Base-by-base conservation (phyloP, 768 basidiomycete species). In the Termitomyces sp. region DNA sequence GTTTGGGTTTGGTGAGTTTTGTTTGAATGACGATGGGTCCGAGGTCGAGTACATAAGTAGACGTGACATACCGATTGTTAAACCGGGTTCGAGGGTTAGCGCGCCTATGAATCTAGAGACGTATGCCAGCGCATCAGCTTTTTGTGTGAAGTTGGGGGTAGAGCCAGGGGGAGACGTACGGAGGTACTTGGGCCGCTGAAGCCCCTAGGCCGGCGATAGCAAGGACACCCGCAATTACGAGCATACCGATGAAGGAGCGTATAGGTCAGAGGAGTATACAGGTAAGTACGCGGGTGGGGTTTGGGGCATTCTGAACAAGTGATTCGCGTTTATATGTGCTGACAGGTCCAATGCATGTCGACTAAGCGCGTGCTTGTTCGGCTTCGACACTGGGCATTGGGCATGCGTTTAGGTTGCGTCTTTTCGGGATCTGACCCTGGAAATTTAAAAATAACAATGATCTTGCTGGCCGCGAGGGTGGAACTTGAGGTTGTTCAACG, bases 61-160 rank as follows among this genome's bases (percentile, higher is more conserved):
- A 42, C 13, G 35, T 11, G 22, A 46, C 74, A 54, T 65, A 80
- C 80, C 78, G 40, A 67, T 73, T 59, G 77, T 79, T 46, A 77
- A 65, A 42, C 75, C 77, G 8, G 81, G 79, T 61, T 83, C 73
- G 40, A 84, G 67, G 44, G 81, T 73, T 8, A 84, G 70, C 50
- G 73, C 70, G 12, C 81, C 82, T 20, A 64, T 68, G 67, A 74
- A 81, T 7, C 81, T 83, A 15, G 13, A 42, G 13, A 16, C 18
- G 55, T 6, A 4, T 38, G 54, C 58, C 39, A 32, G 32, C 18
- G 5, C 40, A 33, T 55, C 7, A 57, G 45, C 8, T 2, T 45
- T n/a, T 18, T 13, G 40, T 45, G 16, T 45, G 16, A 33, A 35
- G 9, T 12, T 18, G 11, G 36, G 12, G 4, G 22, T 24, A 11